A percentile compares a stretch with the other conserved stretches of the same genome.
phyloP scores from a whole-genome alignment of 2,329 filamentous ascomycete species.

The Apiospora rasikravindrae region DNA sequence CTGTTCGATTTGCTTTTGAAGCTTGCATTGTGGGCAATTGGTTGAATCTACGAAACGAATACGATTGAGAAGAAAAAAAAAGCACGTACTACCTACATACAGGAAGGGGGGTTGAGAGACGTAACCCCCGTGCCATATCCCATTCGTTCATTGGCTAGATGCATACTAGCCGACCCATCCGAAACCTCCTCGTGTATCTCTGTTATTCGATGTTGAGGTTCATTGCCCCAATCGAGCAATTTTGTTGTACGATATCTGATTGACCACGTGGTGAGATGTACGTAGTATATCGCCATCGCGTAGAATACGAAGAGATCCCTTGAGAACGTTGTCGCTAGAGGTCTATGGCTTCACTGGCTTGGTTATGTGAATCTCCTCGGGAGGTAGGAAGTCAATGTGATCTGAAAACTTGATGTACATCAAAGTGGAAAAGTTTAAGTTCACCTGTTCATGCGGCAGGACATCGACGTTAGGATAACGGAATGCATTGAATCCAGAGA shows the following conservation, averaged over 20 bases:
- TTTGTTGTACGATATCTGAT: neutral
- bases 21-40: neutral
- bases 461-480: neutral
- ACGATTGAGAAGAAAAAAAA: neutral
- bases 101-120: neutral
- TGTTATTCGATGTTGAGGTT: neutral
- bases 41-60: neutral
- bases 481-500: neutral
- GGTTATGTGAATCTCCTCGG: neutral
- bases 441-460: neutral
- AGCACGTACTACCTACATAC: neutral
- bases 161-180: slow-evolving; percentile 8
- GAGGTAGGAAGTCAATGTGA: neutral
- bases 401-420: neutral
- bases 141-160: neutral
- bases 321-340: neutral
- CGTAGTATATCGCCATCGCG: neutral
- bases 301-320: neutral
- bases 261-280: neutral
- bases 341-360: neutral
- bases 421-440: neutral
- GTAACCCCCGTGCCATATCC: slow-evolving; percentile 1
- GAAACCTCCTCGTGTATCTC: slow-evolving; percentile 2
- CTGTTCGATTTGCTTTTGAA: neutral
- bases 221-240: neutral